phyloP scores from a whole-genome alignment of 768 basidiomycete genomes.

The Lentinula edodes region DNA sequence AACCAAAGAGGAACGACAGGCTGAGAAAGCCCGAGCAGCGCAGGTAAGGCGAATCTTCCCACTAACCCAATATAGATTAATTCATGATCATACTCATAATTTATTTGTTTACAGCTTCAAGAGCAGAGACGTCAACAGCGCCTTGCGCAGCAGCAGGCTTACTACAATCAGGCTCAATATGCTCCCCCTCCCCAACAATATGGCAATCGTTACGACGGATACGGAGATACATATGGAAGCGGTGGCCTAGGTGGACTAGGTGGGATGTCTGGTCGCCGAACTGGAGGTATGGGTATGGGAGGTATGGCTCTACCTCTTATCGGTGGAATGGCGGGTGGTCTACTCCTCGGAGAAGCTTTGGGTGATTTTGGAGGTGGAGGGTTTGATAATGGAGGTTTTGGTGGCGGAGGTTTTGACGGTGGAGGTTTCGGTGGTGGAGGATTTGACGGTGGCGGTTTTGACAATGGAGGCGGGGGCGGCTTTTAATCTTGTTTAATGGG shows the following conservation, averaged over 20 bases:
- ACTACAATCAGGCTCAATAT: not conserved
- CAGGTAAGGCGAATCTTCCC: slow-evolving; percentile 16
- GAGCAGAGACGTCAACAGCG: slow-evolving; percentile 26
- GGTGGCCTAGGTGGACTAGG: slow-evolving; percentile 13
- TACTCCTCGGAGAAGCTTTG: slow-evolving; percentile 26
- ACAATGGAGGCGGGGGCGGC: slow-evolving; percentile 17
- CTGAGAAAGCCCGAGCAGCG: slow-evolving; percentile 25
- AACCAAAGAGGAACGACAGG: slow-evolving; percentile 60
- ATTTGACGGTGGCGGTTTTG: slow-evolving; percentile 22
- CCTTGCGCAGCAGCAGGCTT: slow-evolving; percentile 9
- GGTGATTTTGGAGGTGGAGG: slow-evolving; percentile 37
- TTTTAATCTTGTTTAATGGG: not conserved
- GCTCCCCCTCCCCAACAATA: slow-evolving; percentile 16
- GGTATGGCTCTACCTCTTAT: slow-evolving; percentile 35
- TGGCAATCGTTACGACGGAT: slow-evolving; percentile 21
- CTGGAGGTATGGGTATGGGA: slow-evolving; percentile 23
- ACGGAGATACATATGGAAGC: slow-evolving; percentile 17
- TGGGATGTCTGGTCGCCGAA: not conserved
- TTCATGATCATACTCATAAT: slow-evolving; percentile 6
- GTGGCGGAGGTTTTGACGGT: slow-evolving; percentile 27
- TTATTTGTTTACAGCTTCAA: slow-evolving; percentile 20
- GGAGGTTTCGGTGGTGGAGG: slow-evolving; percentile 21
- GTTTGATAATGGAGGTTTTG: slow-evolving; percentile 5
- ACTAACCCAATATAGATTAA: not conserved
- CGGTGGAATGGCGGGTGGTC: slow-evolving; percentile 44